Conservation (phyloP, 495 filamentous ascomycete species). For the Lasiosphaeria hispida region DNA sequence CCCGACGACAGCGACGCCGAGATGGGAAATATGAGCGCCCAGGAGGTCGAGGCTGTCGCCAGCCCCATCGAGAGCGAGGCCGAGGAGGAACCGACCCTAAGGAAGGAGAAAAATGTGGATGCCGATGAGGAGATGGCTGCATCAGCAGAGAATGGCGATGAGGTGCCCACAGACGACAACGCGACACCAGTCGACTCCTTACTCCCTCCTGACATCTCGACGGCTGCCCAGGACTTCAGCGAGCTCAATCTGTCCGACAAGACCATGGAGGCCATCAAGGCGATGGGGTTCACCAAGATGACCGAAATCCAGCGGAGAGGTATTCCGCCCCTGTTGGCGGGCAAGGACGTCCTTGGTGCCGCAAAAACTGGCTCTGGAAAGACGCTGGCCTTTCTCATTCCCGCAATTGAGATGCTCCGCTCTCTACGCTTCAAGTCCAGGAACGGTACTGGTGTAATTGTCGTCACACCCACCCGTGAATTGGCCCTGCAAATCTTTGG, state of each 20-base stretch:
- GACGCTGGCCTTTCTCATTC: constrained; percentile 92
- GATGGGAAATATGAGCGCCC: constrained; percentile 14
- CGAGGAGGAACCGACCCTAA: constrained; percentile 19
- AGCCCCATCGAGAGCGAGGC: constrained; percentile 20
- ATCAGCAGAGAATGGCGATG: constrained; percentile 26
- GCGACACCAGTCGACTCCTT: constrained; percentile 20
- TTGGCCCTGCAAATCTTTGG: constrained; percentile 95
- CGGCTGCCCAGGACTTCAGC: constrained; percentile 55
- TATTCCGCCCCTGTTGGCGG: constrained; percentile 84
- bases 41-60: constrained; percentile 20
- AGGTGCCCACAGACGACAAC: constrained; percentile 24
- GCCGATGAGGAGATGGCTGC: constrained; percentile 24
- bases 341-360: constrained; percentile 90
- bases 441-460: constrained; percentile 79
- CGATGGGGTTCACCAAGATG: constrained; percentile 93
- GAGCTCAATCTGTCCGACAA: constrained; percentile 84
- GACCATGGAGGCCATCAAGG: constrained; percentile 82
- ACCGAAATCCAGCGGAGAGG: constrained; percentile 90
- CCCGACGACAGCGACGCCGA: constrained; percentile 28
- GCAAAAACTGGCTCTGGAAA: constrained; percentile 98
- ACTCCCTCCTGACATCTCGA: constrained; percentile 31
- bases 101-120: constrained; percentile 14
- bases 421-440: constrained; percentile 78
- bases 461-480: constrained; percentile 86
- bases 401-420: constrained; percentile 90